Conservation (phyloP, 2,329 filamentous ascomycete genomes). For the Cryphonectria radicalis region DNA sequence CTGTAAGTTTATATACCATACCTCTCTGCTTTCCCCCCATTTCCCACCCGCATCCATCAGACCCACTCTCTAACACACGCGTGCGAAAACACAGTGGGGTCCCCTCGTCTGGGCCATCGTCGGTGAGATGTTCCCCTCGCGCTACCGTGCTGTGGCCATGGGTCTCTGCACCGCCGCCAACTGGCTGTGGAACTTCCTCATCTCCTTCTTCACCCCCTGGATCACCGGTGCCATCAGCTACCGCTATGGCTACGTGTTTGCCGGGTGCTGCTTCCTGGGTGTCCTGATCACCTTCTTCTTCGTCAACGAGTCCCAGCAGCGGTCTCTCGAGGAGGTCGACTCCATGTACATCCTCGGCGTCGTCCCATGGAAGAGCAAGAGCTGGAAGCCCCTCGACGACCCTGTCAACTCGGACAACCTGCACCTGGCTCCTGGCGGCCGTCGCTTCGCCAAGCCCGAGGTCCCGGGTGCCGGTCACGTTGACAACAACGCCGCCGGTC, state of each 20-base stretch:
- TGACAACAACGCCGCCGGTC: slow-evolving; percentile 16
- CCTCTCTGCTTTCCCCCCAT: neutral
- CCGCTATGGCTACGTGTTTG: slow-evolving; percentile 68
- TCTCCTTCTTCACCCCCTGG: slow-evolving; percentile 70
- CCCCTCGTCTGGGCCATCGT: slow-evolving; percentile 72
- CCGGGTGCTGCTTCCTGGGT: slow-evolving; percentile 62
- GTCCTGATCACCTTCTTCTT: slow-evolving; percentile 68
- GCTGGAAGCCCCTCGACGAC: slow-evolving; percentile 43
- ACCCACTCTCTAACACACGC: slow-evolving; percentile 38
- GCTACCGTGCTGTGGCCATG: slow-evolving; percentile 30
- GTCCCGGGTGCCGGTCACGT: slow-evolving; percentile 25
- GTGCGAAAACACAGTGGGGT: slow-evolving; percentile 62
- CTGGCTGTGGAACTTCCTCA: slow-evolving; percentile 67
- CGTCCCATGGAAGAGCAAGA: slow-evolving; percentile 58
- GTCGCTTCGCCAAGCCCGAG: slow-evolving; percentile 25
- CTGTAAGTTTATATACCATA: slow-evolving; percentile 24
- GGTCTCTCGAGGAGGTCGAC: slow-evolving; percentile 70
- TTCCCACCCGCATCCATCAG: neutral
- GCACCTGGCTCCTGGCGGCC: slow-evolving; percentile 27
- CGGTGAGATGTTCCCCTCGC: slow-evolving; percentile 52
- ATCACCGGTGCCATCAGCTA: slow-evolving; percentile 65
- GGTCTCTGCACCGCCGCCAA: slow-evolving; percentile 48
- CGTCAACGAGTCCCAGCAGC: slow-evolving; percentile 65
- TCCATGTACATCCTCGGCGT: slow-evolving; percentile 65
- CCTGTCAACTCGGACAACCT: slow-evolving; percentile 27